These are phyloP conservation scores for Paraphaeosphaeria minitans DNA, from an alignment of 2,329 filamentous ascomycete species.

Conservation along the genomic window DNA sequence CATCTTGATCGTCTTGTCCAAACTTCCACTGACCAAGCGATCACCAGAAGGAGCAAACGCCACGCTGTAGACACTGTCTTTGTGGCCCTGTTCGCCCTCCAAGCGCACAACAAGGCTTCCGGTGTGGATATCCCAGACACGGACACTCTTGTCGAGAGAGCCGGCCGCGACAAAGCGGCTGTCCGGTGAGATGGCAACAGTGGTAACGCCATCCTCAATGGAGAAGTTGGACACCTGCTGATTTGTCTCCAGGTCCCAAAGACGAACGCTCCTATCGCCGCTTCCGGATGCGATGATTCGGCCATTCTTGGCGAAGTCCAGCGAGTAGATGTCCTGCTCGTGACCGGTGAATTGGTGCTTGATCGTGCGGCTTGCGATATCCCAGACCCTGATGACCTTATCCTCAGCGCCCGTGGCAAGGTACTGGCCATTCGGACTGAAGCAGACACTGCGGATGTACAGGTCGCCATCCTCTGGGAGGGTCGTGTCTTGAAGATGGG, in stretches of 20 bases:
- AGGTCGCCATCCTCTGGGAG: constrained; percentile 89
- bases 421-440: constrained; percentile 93
- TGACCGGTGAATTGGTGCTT: constrained; percentile 94
- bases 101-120: constrained; percentile 89
- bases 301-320: constrained; percentile 93
- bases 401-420: constrained; percentile 96
- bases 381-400: constrained; percentile 97
- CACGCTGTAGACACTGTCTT: constrained; percentile 95
- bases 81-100: constrained; percentile 91
- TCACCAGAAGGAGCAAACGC: constrained; percentile 94
- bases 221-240: constrained; percentile 82
- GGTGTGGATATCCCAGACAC: constrained; percentile 90
- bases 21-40: constrained; percentile 89
- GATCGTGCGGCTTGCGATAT: constrained; percentile 82
- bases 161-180: constrained; percentile 93
- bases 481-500: constrained; percentile 85
- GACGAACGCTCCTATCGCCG: constrained; percentile 89
- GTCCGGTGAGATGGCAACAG: constrained; percentile 95
- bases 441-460: constrained; percentile 97
- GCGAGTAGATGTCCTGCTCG: constrained; percentile 96
- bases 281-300: constrained; percentile 94
- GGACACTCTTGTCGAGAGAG: constrained; percentile 95
- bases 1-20: constrained; percentile 99
- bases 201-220: constrained; percentile 97
- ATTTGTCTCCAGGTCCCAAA: constrained; percentile 92